Evolutionary conservation across 2,329 filamentous ascomycete species (phyloP).

Genomic region (Neoascochyta sp.): DNA sequence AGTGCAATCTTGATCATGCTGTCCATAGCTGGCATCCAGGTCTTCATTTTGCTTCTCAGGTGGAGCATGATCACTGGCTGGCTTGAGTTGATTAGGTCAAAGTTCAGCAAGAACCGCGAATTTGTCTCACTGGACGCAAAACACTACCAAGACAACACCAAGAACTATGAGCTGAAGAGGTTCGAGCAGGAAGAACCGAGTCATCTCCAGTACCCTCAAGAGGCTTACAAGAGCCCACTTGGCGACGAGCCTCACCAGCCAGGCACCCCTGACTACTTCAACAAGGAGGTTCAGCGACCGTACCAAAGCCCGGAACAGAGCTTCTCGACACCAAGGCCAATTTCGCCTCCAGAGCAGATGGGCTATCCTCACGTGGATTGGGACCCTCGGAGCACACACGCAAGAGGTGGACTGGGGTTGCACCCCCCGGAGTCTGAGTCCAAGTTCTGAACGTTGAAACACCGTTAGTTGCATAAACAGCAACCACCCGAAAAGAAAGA

Average conservation of each 20-base stretch:
- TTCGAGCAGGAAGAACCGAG: constrained; percentile 18
- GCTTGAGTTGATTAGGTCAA: constrained; percentile 59
- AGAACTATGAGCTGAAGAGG: constrained; percentile 37
- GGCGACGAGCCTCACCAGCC: constrained; percentile 18
- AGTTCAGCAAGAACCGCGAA: constrained; percentile 61
- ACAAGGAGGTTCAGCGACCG: constrained; percentile 35
- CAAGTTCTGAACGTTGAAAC: constrained; percentile 33
- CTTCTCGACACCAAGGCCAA: constrained; percentile 42
- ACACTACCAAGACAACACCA: constrained; percentile 29
- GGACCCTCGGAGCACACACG: constrained; percentile 37
- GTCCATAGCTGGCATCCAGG: constrained; percentile 78
- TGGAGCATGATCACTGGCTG: constrained; percentile 84
- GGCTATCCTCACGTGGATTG: constrained; percentile 26
- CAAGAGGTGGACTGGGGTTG: constrained; percentile 40
- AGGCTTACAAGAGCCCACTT: constrained; percentile 24
- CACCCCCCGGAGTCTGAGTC: constrained; percentile 34
- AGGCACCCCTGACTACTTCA: constrained; percentile 36
- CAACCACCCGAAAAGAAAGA: too few species aligned
- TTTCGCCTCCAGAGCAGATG: constrained; percentile 23
- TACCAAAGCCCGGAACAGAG: constrained; percentile 40
- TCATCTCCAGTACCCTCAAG: constrained; percentile 24
- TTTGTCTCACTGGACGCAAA: constrained; percentile 86
- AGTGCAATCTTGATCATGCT: constrained; percentile 79
- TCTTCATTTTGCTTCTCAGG: constrained; percentile 74
- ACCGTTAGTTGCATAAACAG: too few species aligned